Evolutionary conservation across 352 stramenopile genomes (phyloP).

Genomic region (Globisporangium rhizosaccharum): DNA sequence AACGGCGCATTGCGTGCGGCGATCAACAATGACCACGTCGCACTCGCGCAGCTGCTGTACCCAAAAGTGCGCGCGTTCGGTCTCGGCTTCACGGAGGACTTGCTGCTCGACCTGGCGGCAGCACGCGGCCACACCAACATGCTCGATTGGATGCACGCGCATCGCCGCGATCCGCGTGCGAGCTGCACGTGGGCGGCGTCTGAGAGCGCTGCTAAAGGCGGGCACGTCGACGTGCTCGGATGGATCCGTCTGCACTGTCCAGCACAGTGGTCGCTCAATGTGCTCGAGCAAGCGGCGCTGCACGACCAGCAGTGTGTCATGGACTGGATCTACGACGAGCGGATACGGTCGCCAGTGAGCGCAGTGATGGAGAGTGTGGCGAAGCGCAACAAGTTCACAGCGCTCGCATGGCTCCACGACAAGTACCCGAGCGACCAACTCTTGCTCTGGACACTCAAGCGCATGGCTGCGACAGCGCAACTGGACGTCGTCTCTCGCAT

Average conservation of each 20-base stretch:
- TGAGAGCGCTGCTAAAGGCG: slow-evolving; percentile 4
- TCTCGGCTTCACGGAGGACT: slow-evolving; percentile 8
- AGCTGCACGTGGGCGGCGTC: slow-evolving; percentile 2
- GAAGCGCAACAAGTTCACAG: not conserved
- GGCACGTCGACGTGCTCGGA: slow-evolving; percentile 1
- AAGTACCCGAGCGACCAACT: slow-evolving; percentile 2
- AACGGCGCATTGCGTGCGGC: slow-evolving; percentile 9
- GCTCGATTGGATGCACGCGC: slow-evolving; percentile 8
- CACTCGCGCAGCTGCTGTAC: slow-evolving; percentile 1
- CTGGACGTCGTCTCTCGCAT: not conserved
- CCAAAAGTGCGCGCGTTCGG: slow-evolving; percentile 6
- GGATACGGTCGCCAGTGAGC: not conserved
- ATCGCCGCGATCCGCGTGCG: not conserved
- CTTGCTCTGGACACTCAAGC: slow-evolving; percentile 3
- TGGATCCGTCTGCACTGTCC: slow-evolving; percentile 4
- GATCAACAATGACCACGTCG: slow-evolving; percentile 5
- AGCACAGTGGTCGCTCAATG: slow-evolving; percentile 2
- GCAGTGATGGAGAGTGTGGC: not conserved
- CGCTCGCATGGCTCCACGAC: slow-evolving; percentile 9
- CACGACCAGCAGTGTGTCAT: slow-evolving; percentile 9
- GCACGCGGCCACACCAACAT: slow-evolving; percentile 7
- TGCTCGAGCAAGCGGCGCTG: slow-evolving; percentile 8
- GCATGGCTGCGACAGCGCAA: slow-evolving; percentile 5
- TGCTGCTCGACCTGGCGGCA: slow-evolving; percentile 7
- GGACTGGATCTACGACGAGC: slow-evolving; percentile 8